These are phyloP conservation scores for Aspergillus sp. DNA, from an alignment of 2,329 filamentous ascomycete genomes.

Conservation along the genomic window DNA sequence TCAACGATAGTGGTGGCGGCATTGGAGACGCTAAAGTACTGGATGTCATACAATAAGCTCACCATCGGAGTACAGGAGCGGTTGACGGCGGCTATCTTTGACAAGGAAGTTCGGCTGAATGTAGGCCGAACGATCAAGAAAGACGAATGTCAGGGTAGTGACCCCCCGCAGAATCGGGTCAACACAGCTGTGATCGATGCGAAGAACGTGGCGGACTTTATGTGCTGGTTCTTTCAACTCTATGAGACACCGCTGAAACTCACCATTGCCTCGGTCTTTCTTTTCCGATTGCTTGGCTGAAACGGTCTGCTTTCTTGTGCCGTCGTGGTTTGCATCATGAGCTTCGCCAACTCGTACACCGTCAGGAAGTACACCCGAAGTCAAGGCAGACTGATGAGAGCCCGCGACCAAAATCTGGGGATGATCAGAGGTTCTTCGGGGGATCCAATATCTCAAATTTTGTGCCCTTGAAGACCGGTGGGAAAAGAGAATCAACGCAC, in stretches of 20 bases:
- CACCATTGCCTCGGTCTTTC: constrained; percentile 56
- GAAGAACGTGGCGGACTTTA: constrained; percentile 59
- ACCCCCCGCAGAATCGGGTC: constrained; percentile 31
- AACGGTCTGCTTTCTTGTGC: constrained; percentile 57
- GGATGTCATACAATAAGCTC: not conserved
- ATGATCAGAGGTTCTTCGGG: constrained; percentile 66
- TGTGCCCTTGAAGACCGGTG: constrained; percentile 67
- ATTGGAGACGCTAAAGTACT: not conserved
- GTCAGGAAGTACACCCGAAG: constrained; percentile 51
- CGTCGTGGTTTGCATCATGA: constrained; percentile 52
- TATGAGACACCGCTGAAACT: constrained; percentile 55
- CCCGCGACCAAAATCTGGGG: constrained; percentile 65
- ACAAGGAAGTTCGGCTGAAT: not conserved
- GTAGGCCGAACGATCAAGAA: not conserved
- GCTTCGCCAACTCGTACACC: constrained; percentile 59
- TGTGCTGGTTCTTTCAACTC: constrained; percentile 56
- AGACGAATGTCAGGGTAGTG: not conserved
- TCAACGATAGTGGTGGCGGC: not conserved
- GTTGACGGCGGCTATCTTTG: not conserved
- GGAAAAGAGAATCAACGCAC: constrained; percentile 59
- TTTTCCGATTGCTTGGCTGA: constrained; percentile 62
- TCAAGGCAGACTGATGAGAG: constrained; percentile 61
- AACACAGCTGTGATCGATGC: constrained; percentile 68
- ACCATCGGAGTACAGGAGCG: not conserved
- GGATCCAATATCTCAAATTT: constrained; percentile 79